A percentile compares a stretch with the other conserved stretches of the same genome.
These are phyloP conservation scores for Tuber aestivum DNA, from an alignment of 495 filamentous ascomycete species.

Conservation along the genomic window DNA sequence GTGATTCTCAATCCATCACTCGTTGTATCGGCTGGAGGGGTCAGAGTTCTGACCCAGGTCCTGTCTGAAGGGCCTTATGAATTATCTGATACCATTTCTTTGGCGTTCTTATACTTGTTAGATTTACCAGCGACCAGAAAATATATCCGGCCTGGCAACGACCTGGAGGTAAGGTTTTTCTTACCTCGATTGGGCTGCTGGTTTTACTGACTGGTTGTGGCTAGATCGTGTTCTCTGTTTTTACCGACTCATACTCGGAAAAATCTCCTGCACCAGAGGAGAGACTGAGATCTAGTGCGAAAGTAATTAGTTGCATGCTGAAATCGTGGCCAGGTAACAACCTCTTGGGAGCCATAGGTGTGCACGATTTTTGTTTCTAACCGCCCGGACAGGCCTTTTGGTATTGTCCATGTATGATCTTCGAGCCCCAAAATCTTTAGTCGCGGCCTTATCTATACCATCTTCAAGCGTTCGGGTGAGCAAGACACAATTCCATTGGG, in stretches of 20 bases:
- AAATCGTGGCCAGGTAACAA: constrained; percentile 74
- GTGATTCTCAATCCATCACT: constrained; percentile 75
- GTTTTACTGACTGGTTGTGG: constrained; percentile 43
- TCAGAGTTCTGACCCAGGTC: constrained; percentile 74
- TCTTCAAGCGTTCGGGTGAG: constrained; percentile 37
- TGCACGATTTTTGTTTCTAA: constrained; percentile 14
- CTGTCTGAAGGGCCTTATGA: constrained; percentile 86
- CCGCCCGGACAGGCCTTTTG: constrained; percentile 56
- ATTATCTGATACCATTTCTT: constrained; percentile 76
- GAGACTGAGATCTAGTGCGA: constrained; percentile 74
- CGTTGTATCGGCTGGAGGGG: constrained; percentile 71
- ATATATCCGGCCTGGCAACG: constrained; percentile 72
- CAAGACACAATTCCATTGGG: not conserved
- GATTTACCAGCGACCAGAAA: constrained; percentile 75
- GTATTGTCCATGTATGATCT: constrained; percentile 78
- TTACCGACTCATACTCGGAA: constrained; percentile 72
- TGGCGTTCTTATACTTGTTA: constrained; percentile 78
- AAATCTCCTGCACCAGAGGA: constrained; percentile 57
- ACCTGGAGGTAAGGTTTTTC: constrained; percentile 44
- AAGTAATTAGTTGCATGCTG: constrained; percentile 76
- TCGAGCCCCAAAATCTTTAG: constrained; percentile 71
- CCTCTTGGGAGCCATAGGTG: not conserved
- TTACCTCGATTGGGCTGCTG: not conserved
- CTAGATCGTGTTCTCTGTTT: constrained; percentile 75
- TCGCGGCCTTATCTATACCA: constrained; percentile 44